phyloP scores from a whole-genome alignment of 1,139 yeast genomes.

The Geotrichum bryndzae region DNA sequence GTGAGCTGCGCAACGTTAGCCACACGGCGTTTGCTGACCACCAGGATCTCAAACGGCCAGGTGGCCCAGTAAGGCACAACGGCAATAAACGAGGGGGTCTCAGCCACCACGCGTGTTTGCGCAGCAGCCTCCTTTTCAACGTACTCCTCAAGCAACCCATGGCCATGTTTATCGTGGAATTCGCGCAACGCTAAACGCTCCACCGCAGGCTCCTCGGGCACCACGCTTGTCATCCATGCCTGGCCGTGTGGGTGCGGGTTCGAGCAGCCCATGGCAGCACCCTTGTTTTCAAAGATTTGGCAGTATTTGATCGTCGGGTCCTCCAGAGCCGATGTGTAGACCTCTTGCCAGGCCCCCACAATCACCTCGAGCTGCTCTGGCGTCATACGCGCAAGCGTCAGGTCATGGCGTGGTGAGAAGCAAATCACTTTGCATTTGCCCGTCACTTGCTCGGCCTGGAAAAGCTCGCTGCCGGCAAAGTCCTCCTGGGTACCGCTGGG shows the following conservation, averaged over 20 bases:
- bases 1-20: slow-evolving; percentile 48
- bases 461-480: slow-evolving; percentile 40
- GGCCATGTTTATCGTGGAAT: slow-evolving; percentile 41
- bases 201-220: slow-evolving; percentile 63
- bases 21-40: slow-evolving; percentile 52
- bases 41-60: slow-evolving; percentile 74
- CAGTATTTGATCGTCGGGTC: slow-evolving; percentile 48
- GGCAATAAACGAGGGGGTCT: slow-evolving; percentile 60
- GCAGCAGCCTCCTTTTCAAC: slow-evolving; percentile 49
- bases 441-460: slow-evolving; percentile 54
- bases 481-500: slow-evolving; percentile 23
- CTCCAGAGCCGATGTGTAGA: slow-evolving; percentile 44
- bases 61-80: slow-evolving; percentile 80
- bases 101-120: slow-evolving; percentile 45
- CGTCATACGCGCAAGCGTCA: slow-evolving; percentile 61
- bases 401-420: slow-evolving; percentile 64
- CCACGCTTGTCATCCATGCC: slow-evolving; percentile 65
- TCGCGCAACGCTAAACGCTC: slow-evolving; percentile 44
- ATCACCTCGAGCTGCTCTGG: slow-evolving; percentile 42
- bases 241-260: slow-evolving; percentile 77
- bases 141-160: slow-evolving; percentile 59
- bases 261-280: slow-evolving; percentile 77
- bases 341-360: slow-evolving; percentile 53
- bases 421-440: slow-evolving; percentile 71
- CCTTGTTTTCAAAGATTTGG: slow-evolving; percentile 74